These are phyloP conservation scores for Mortierella sp. DNA, from an alignment of 371 early-diverging fungal genomes.

Conservation along the genomic window DNA sequence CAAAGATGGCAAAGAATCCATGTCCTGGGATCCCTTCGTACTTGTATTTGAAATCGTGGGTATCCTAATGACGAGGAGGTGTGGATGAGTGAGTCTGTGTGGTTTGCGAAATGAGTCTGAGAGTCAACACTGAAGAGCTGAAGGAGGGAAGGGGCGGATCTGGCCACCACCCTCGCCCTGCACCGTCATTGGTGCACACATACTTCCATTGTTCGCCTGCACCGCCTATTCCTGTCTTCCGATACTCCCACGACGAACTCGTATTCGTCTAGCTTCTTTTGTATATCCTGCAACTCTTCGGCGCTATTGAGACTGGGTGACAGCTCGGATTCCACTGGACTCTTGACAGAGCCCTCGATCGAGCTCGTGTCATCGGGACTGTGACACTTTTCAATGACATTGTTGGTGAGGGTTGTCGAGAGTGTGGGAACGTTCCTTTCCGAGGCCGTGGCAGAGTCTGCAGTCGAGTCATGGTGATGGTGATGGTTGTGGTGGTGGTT, in stretches of 20 bases:
- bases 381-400: constrained; percentile 45
- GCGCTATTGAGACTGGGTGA: constrained; percentile 1
- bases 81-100: background rate
- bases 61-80: constrained; percentile 67
- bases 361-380: constrained; percentile 50
- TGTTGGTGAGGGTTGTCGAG: constrained; percentile 24
- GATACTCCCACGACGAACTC: constrained; percentile 77
- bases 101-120: background rate
- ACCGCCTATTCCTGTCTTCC: constrained; percentile 90
- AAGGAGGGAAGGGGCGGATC: too few relatives aligned
- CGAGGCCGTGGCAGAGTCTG: constrained; percentile 15
- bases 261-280: constrained; percentile 39
- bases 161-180: too few relatives aligned
- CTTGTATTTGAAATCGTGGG: constrained; percentile 86
- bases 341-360: constrained; percentile 37
- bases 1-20: constrained; percentile 95
- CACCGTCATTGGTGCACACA: background rate
- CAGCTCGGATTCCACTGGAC: constrained; percentile 14
- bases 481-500: constrained; percentile 16
- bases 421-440: constrained; percentile 18
- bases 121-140: too few relatives aligned
- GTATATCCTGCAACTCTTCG: constrained; percentile 26
- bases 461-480: constrained; percentile 8
- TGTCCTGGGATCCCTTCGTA: constrained; percentile 83
- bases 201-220: constrained; percentile 96